These are phyloP conservation scores for Kockovaella imperatae DNA, from an alignment of 768 basidiomycete genomes.

Conservation along the genomic window DNA sequence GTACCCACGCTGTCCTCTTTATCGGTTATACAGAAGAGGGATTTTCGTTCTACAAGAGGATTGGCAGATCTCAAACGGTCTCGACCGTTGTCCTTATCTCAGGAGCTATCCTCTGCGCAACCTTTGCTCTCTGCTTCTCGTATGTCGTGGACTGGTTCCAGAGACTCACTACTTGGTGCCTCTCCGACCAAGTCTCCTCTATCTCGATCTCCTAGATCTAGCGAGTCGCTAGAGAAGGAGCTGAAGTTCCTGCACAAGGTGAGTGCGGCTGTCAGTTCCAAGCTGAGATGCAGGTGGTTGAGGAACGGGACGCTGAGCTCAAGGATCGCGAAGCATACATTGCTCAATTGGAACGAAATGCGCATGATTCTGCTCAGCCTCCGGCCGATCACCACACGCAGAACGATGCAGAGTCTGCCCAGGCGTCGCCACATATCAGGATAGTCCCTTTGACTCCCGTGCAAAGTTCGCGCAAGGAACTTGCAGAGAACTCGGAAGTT, in stretches of 20 bases:
- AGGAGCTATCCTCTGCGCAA: conserved; percentile 55
- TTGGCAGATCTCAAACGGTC: conserved; percentile 29
- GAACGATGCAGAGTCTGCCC: no score
- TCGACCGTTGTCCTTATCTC: conserved; percentile 77
- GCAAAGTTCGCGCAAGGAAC: no score
- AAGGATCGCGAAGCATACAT: conserved; percentile 91
- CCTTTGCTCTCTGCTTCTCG: conserved; percentile 42
- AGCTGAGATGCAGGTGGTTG: conserved; percentile 8
- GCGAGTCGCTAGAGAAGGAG: conserved; percentile 86
- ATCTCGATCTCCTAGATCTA: conserved; percentile 69
- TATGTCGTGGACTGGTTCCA: conserved; percentile 26
- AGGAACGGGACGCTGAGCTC: conserved; percentile 58
- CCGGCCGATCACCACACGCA: no score
- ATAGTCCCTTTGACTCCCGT: no score
- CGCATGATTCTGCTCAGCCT: no score
- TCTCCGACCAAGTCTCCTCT: conserved; percentile 37
- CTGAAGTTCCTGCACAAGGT: conserved; percentile 86
- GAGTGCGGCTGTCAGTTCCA: conserved; percentile 4
- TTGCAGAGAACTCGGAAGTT: no score
- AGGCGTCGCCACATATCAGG: no score
- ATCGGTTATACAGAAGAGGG: conserved; percentile 11
- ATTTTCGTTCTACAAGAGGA: conserved; percentile 44
- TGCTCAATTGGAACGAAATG: conserved; percentile 58
- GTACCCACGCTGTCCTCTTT: background rate
- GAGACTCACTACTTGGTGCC: conserved; percentile 17